Base-by-base conservation (phyloP, 2,329 filamentous ascomycete genomes). In the Aspergillus novofumigatus region DNA sequence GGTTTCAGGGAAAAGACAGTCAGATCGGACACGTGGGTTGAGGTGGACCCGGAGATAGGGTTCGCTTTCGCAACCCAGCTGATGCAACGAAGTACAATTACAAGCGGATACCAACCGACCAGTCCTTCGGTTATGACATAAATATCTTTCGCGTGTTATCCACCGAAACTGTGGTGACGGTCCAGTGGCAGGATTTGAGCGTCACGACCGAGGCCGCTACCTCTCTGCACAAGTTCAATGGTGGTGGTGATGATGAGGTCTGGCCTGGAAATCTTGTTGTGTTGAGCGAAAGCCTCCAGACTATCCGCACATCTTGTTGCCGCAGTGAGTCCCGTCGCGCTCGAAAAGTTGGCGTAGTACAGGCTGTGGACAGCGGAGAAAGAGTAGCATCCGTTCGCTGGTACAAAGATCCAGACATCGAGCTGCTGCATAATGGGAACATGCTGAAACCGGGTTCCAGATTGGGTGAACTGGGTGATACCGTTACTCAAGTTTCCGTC, bases 111-210 rank as follows among this genome's bases (percentile, higher is more conserved):
- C 72, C 80, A 25, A 69, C 77, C 9, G 75, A 76, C 3, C 73
- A 80, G 23, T 79, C 77, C 8, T 71, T 80, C 44, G 83, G 83
- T 1, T 84, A 81, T 65, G 83, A 87, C 61, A 68, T 86, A 60
- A 86, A 86, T 58, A 76, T 84, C 2, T 84, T 81, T 61, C 75
- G 79, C 11, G 73, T 86, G 52, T 72, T 79, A 52, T 74, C 75
- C 32, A 80, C 79, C 10, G 73, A 72, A 21, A 81, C 81, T 2
- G 70, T 72, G n/a, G 79, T 80, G 11, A 79, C 73, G 1, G 80
- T 86, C 4, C 78, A 80, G 59, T 87, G 84, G 84, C 83, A 86
- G 63, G 81, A 86, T 64, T 74, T 81, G 17, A 77, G 76, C 8
- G 71, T 80, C 29, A 81, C 81, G 0, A 72, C 74, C 28, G 76